These are phyloP conservation scores for Ephemerocybe angulata DNA, from an alignment of 768 basidiomycete genomes.

Conservation along the genomic window DNA sequence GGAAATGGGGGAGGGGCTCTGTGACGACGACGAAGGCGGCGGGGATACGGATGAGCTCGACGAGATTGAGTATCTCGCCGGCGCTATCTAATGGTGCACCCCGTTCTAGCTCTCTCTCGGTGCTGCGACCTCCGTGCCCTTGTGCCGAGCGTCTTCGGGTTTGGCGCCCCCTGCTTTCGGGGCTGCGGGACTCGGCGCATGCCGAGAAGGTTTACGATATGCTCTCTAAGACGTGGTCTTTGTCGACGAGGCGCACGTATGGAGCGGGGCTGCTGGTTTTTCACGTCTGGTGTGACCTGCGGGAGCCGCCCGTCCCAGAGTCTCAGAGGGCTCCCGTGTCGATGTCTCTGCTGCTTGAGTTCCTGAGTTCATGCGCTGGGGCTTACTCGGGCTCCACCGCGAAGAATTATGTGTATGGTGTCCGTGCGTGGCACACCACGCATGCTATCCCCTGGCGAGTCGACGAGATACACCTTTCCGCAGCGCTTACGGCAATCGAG, in stretches of 20 bases:
- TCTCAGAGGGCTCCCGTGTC: slow-evolving; percentile 19
- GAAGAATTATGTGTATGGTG: slow-evolving; percentile 19
- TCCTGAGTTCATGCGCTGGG: slow-evolving; percentile 22
- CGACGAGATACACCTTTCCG: slow-evolving; percentile 4
- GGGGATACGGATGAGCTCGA: no score
- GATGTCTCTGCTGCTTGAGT: slow-evolving; percentile 23
- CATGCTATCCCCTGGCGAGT: slow-evolving; percentile 21
- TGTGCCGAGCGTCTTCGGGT: slow-evolving; percentile 17
- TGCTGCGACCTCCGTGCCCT: slow-evolving; percentile 16
- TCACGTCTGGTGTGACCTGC: slow-evolving; percentile 33
- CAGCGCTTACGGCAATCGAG: slow-evolving; percentile 8
- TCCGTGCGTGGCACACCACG: slow-evolving; percentile 32
- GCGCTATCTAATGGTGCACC: no score
- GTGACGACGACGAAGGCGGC: no score
- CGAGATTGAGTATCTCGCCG: no score
- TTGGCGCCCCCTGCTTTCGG: slow-evolving; percentile 14
- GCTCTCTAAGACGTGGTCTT: slow-evolving; percentile 17
- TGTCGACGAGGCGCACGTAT: slow-evolving; percentile 26
- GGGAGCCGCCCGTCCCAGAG: slow-evolving; percentile 22
- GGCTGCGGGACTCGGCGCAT: no score
- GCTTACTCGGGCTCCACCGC: slow-evolving; percentile 15
- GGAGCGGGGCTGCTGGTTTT: slow-evolving; percentile 28
- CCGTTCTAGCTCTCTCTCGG: no score
- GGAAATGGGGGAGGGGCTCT: no score
- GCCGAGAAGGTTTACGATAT: slow-evolving; percentile 21